phyloP scores from a whole-genome alignment of 768 basidiomycete genomes.

The Hericium coralloides region DNA sequence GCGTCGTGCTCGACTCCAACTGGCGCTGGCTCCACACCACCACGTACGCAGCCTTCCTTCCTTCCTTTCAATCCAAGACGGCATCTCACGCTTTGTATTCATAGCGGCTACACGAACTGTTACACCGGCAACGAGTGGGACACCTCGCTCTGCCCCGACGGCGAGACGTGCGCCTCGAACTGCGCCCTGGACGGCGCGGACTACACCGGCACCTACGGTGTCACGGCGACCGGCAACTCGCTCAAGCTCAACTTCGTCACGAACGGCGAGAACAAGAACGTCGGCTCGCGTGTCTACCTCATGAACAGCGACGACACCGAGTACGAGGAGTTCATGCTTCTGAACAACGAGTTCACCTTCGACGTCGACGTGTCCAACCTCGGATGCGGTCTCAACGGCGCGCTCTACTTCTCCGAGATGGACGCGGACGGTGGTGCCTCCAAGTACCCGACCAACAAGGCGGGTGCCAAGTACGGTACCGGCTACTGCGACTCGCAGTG shows the following conservation, averaged over 20 bases:
- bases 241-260: conserved; percentile 27
- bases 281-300: conserved; percentile 39
- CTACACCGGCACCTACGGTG: conserved; percentile 19
- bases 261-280: conserved; percentile 17
- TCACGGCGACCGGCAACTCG: conserved; percentile 17
- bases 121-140: conserved; percentile 22
- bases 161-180: conserved; percentile 16
- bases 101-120: conserved; percentile 19
- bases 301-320: conserved; percentile 29
- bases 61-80: too few species aligned
- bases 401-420: conserved; percentile 54
- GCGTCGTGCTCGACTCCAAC: conserved; percentile 17
- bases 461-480: conserved; percentile 53
- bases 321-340: conserved; percentile 42
- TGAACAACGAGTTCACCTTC: conserved; percentile 51
- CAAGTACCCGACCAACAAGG: conserved; percentile 44
- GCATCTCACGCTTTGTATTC: too few species aligned
- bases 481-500: conserved; percentile 61
- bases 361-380: conserved; percentile 52
- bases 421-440: conserved; percentile 45
- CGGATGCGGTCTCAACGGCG: conserved; percentile 53
- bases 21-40: conserved; percentile 18
- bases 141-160: conserved; percentile 18
- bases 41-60: neutral
- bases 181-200: conserved; percentile 22